These are phyloP conservation scores for Knoxdaviesia proteae DNA, from an alignment of 2,329 filamentous ascomycete species.

Conservation along the genomic window DNA sequence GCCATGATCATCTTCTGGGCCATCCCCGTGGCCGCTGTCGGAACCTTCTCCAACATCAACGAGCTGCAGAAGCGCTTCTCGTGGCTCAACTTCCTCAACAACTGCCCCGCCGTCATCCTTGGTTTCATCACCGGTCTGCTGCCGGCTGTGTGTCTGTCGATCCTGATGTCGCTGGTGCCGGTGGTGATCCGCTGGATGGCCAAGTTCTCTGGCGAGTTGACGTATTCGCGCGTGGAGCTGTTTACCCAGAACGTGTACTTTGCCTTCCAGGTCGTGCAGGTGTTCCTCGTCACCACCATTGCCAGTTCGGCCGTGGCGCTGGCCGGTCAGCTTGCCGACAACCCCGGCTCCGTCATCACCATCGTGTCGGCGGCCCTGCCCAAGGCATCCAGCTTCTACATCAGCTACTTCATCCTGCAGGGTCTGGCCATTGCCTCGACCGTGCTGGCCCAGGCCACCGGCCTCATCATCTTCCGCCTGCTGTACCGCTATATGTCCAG, in stretches of 20 bases:
- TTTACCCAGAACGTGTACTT: conserved; percentile 88
- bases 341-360: conserved; percentile 39
- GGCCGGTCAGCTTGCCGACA: conserved; percentile 35
- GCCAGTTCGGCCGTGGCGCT: conserved; percentile 61
- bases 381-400: conserved; percentile 78
- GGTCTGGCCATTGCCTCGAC: conserved; percentile 58
- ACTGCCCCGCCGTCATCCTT: conserved; percentile 49
- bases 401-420: conserved; percentile 74
- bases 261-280: conserved; percentile 72
- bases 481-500: conserved; percentile 52
- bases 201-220: conserved; percentile 61
- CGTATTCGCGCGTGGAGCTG: conserved; percentile 59
- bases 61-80: conserved; percentile 43
- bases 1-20: conserved; percentile 77
- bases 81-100: conserved; percentile 52
- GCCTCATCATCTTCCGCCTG: conserved; percentile 45
- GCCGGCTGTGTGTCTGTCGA: conserved; percentile 55
- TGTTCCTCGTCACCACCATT: conserved; percentile 74
- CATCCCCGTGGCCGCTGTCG: conserved; percentile 56
- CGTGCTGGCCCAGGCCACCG: conserved; percentile 44
- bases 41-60: conserved; percentile 66
- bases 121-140: conserved; percentile 73
- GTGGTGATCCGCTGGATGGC: conserved; percentile 54
- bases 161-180: conserved; percentile 74
- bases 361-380: conserved; percentile 59